phyloP scores from a whole-genome alignment of 1,139 yeast genomes.

The Candida sojae region DNA sequence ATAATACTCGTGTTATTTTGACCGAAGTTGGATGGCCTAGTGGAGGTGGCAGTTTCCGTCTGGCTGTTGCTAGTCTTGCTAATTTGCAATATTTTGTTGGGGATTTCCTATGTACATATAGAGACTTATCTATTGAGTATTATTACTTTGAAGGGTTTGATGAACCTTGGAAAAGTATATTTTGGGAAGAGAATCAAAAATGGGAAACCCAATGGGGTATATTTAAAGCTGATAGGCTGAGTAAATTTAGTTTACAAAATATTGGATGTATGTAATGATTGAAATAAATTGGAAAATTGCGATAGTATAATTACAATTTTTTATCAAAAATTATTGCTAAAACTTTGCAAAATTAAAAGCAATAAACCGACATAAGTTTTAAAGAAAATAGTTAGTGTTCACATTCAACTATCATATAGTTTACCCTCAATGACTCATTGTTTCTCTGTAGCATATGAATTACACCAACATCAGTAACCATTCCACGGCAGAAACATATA shows the following conservation, averaged over 20 bases:
- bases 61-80: conserved; percentile 47
- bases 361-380: too few relatives aligned
- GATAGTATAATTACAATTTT: too few relatives aligned
- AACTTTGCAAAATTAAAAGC: background rate
- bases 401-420: too few relatives aligned
- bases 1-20: conserved; percentile 39
- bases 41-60: conserved; percentile 51
- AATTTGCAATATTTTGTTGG: conserved; percentile 51
- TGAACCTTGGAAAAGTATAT: conserved; percentile 66
- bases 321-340: background rate
- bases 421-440: too few relatives aligned
- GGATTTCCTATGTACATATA: conserved; percentile 54
- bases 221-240: conserved; percentile 47
- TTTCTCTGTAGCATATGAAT: too few relatives aligned
- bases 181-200: conserved; percentile 44
- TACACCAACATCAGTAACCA: too few relatives aligned
- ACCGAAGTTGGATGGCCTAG: conserved; percentile 78
- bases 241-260: conserved; percentile 17
- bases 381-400: too few relatives aligned
- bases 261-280: conserved; percentile 19
- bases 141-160: conserved; percentile 73
- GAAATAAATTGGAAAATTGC: too few relatives aligned
- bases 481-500: too few relatives aligned
- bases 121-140: conserved; percentile 45
- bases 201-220: conserved; percentile 81